These are phyloP conservation scores for Kwoniella heveanensis DNA, from an alignment of 768 basidiomycete species.

Conservation along the genomic window DNA sequence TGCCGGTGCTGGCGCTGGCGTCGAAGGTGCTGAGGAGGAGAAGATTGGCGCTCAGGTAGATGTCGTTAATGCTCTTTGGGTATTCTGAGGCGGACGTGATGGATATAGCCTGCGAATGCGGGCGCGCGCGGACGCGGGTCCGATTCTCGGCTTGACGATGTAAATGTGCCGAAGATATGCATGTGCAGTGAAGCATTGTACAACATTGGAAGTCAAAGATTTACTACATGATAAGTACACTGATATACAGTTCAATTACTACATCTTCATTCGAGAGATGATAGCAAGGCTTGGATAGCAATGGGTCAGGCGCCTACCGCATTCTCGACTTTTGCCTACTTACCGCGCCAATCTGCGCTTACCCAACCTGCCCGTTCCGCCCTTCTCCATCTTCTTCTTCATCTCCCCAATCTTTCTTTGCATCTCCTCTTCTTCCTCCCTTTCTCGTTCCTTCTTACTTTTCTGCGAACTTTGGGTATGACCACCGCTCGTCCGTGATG, in stretches of 20 bases:
- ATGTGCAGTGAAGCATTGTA: background rate
- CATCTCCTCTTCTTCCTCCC: conserved; percentile 37
- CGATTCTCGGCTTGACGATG: no score
- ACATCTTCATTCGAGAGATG: no score
- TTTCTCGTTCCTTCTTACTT: conserved; percentile 29
- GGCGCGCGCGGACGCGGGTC: no score
- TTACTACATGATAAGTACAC: no score
- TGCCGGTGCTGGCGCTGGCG: background rate
- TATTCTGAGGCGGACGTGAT: background rate
- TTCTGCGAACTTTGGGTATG: conserved; percentile 18
- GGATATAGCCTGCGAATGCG: no score
- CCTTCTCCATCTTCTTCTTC: conserved; percentile 42
- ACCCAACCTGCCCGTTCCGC: conserved; percentile 38
- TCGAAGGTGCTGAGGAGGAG: background rate
- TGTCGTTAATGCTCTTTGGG: background rate
- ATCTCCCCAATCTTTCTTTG: conserved; percentile 33
- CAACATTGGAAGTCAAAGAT: background rate
- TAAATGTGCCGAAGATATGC: no score
- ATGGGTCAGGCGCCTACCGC: no score
- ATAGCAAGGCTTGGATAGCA: no score
- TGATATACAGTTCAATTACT: no score
- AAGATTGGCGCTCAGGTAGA: background rate
- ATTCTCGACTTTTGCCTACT: no score
- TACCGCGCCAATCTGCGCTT: conserved; percentile 29
- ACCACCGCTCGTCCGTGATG: background rate